These are phyloP conservation scores for Xylaria sp. DNA, from an alignment of 2,329 filamentous ascomycete genomes.

Conservation along the genomic window DNA sequence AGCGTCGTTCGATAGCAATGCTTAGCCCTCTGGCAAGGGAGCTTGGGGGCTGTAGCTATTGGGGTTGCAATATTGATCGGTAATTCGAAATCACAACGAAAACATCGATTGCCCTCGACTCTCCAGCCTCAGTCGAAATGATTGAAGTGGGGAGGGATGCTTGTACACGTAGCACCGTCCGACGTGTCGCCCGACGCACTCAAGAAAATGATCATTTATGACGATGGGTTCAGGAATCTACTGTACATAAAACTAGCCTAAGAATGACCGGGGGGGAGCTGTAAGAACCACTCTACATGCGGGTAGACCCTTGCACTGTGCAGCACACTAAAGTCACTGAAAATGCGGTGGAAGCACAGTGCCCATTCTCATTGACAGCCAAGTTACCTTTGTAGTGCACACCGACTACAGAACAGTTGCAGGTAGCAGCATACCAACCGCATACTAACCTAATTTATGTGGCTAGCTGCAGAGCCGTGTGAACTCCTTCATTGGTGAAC, in stretches of 20 bases:
- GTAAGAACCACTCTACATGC: neutral
- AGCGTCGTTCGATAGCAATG: conserved; percentile 4
- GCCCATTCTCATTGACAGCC: neutral
- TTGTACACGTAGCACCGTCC: neutral
- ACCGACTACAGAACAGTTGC: too few relatives aligned
- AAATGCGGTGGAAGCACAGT: neutral
- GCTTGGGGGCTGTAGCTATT: conserved; percentile 15
- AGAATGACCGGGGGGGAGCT: neutral
- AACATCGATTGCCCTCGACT: neutral
- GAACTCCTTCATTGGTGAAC: neutral
- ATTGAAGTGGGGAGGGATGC: neutral
- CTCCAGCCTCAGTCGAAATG: neutral
- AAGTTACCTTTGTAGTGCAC: neutral
- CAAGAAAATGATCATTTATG: conserved; percentile 7
- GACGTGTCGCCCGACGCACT: neutral
- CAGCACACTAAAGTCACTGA: neutral
- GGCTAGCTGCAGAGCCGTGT: too few relatives aligned
- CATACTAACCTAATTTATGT: too few relatives aligned
- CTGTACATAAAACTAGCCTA: conserved; percentile 1
- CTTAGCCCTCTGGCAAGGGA: conserved; percentile 10
- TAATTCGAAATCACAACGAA: neutral
- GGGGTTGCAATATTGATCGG: conserved; percentile 4
- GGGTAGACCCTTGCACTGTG: neutral
- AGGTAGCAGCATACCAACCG: too few relatives aligned
- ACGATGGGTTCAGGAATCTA: conserved; percentile 10